Evolutionary conservation across 2,329 filamentous ascomycete genomes (phyloP).

Genomic region (Diaporthe vaccinii): DNA sequence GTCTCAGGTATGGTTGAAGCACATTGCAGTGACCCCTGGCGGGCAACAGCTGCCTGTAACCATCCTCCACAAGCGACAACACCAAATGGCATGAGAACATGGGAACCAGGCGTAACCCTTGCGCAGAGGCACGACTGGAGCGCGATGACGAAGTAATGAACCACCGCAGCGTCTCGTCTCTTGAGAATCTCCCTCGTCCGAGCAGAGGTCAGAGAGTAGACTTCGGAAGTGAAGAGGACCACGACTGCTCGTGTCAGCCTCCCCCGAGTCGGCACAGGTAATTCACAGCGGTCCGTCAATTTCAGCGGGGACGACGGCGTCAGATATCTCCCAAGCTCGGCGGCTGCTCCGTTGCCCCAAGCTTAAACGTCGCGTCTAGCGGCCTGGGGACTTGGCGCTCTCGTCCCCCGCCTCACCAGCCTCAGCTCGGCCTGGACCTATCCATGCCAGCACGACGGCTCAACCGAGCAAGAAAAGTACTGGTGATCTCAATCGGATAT

Average conservation of each 20-base stretch:
- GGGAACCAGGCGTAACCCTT: too few relatives aligned
- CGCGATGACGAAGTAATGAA: neutral
- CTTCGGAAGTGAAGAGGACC: neutral
- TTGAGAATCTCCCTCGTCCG: neutral
- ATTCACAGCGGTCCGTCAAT: neutral
- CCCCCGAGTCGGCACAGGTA: neutral
- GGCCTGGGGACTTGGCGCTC: neutral
- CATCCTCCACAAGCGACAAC: neutral
- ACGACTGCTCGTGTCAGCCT: neutral
- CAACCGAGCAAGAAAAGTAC: neutral
- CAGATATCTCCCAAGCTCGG: neutral
- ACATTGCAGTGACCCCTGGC: neutral
- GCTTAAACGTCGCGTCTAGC: constrained; percentile 10
- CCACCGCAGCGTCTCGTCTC: neutral
- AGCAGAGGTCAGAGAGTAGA: neutral
- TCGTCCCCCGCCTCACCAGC: neutral
- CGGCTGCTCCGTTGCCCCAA: neutral
- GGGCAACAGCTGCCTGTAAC: neutral
- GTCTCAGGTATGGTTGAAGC: too few relatives aligned
- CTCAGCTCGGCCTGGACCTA: neutral
- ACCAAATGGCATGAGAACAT: neutral
- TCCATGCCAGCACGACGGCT: neutral
- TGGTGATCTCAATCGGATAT: neutral
- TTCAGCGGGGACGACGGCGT: neutral
- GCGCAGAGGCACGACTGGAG: neutral